Evolutionary conservation across 2,329 filamentous ascomycete genomes (phyloP), one percentile per base, ranked within the genome.

Genomic region (Penicillium paneum): DNA sequence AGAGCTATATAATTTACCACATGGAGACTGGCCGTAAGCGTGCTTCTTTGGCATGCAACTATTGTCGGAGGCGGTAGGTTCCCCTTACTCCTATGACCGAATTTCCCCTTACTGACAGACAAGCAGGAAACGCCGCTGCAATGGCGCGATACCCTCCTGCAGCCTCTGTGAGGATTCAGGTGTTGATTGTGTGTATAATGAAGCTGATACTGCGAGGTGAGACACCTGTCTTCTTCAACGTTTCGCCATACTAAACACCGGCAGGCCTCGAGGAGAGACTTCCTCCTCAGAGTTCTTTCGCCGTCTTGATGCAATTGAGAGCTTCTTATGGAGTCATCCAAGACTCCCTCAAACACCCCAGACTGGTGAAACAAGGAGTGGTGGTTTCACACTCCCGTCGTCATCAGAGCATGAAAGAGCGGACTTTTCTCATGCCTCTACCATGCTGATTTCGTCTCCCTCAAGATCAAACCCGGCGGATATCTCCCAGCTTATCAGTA

Each of bases 81-180:
- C 11, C 8, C 5, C 10, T 42, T 19, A 47, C 6, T 17, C 17
- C 13, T 8, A 17, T 35, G 7, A 28, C 15, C 10, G 15, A 10
- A n/a, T 17, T 17, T 24, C 7, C 31, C 12, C 1, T 34, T 21
- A 26, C 31, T 53, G 21, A 53, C 8, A 32, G 13, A 51, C 13
- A 19, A 31, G 3, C 12, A 53, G 50, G n/a, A 53, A 53, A 49
- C 50, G 50, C 28, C 50, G 50, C 29, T 53, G 50, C 44, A 53
- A 53, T 41, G 44, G 50, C 12, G 50, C 31, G 21, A 21, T 53
- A 31, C 50, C 50, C 17, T 49, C 50, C 10, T 53, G 50, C 15
- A 11, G 35, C 17, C 50, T 53, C 5, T 53, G 50, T 26, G 50
- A 53, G n/a, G 44, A 34, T 24, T 53, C 50, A 19, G 50, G 50